A percentile compares a stretch with the other conserved stretches of the same genome.
phyloP scores from a whole-genome alignment of 176 grass and related monocot species.

The Oryza glumipatula region DNA sequence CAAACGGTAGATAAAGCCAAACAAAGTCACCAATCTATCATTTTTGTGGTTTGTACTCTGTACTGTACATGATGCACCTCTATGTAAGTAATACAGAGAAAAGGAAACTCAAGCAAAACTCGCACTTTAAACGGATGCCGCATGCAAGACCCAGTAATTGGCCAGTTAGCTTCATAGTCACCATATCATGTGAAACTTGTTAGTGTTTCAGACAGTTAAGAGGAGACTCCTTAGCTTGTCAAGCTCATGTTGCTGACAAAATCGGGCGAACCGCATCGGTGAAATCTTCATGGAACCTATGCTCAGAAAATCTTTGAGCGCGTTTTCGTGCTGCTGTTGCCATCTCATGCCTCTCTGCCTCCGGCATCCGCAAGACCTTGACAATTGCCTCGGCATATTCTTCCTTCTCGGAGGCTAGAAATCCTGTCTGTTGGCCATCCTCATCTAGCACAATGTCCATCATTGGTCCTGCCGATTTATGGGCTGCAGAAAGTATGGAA shows the following conservation, averaged over 20 bases:
- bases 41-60: slow-evolving; percentile 6
- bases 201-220: not conserved
- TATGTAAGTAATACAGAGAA: not conserved
- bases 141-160: not conserved
- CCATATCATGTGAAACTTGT: slow-evolving; percentile 6
- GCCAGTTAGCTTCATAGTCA: slow-evolving; percentile 4
- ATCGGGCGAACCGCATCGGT: slow-evolving; percentile 55
- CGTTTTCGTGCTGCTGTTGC: slow-evolving; percentile 72
- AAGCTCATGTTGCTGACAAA: slow-evolving; percentile 36
- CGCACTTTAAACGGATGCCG: not conserved
- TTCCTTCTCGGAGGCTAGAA: slow-evolving; percentile 69
- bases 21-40: not conserved
- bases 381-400: slow-evolving; percentile 77
- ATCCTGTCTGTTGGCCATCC: slow-evolving; percentile 66
- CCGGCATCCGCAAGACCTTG: slow-evolving; percentile 67
- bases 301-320: slow-evolving; percentile 81
- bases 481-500: slow-evolving; percentile 47
- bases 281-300: slow-evolving; percentile 75
- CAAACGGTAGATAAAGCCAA: not conserved
- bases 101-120: slow-evolving; percentile 3
- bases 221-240: not conserved
- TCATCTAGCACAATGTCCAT: slow-evolving; percentile 96
- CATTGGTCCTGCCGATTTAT: slow-evolving; percentile 90
- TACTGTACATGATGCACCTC: slow-evolving; percentile 14
- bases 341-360: slow-evolving; percentile 66